phyloP scores from a whole-genome alignment of 2,329 filamentous ascomycete genomes.

The Xylaria polymorpha region DNA sequence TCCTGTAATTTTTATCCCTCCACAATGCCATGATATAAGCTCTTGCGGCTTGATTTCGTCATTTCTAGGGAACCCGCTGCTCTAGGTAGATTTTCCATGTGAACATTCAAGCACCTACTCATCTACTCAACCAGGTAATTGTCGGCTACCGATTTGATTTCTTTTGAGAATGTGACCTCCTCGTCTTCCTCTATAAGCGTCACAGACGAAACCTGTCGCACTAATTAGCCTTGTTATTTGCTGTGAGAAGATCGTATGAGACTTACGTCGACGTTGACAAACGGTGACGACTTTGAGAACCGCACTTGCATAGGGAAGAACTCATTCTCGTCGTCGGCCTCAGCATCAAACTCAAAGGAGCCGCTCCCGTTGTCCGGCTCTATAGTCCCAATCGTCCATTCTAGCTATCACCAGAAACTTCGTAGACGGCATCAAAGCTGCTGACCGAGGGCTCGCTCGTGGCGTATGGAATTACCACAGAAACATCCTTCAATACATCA shows the following conservation, averaged over 20 bases:
- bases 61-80: slow-evolving; percentile 2
- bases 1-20: neutral
- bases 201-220: slow-evolving; percentile 71
- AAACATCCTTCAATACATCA: slow-evolving; percentile 83
- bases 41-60: slow-evolving; percentile 4
- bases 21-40: slow-evolving; percentile 1
- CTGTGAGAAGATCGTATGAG: slow-evolving; percentile 8
- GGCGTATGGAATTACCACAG: slow-evolving; percentile 87
- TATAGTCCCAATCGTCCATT: slow-evolving; percentile 92
- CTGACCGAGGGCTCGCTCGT: slow-evolving; percentile 88
- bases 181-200: slow-evolving; percentile 79
- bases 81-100: neutral
- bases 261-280: slow-evolving; percentile 93
- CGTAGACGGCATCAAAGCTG: slow-evolving; percentile 93
- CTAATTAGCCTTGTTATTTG: slow-evolving; percentile 42
- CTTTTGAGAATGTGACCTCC: slow-evolving; percentile 84
- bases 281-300: slow-evolving; percentile 87
- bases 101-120: slow-evolving; percentile 4
- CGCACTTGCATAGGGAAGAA: slow-evolving; percentile 98
- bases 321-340: slow-evolving; percentile 87
- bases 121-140: slow-evolving; percentile 79
- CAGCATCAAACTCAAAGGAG: slow-evolving; percentile 94
- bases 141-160: slow-evolving; percentile 80
- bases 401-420: slow-evolving; percentile 92
- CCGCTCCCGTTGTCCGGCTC: slow-evolving; percentile 85